A percentile compares a stretch with the other conserved stretches of the same genome.
phyloP scores from a whole-genome alignment of 192 early-diverging fungal genomes.

The Coemansia aciculifera region DNA sequence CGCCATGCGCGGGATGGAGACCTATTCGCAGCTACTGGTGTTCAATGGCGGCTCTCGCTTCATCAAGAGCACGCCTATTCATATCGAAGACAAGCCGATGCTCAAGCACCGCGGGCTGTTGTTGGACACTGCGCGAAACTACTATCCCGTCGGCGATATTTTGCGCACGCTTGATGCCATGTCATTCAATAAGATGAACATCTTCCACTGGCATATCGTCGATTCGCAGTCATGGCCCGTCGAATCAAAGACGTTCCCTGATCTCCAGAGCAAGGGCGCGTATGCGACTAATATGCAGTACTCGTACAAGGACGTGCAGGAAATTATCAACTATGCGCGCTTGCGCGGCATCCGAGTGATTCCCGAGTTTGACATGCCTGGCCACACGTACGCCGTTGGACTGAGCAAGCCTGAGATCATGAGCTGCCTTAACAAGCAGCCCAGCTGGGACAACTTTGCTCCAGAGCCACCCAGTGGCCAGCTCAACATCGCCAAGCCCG shows the following conservation, averaged over 20 bases:
- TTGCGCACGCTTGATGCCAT: conserved; percentile 67
- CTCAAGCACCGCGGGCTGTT: conserved; percentile 70
- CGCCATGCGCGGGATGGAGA: conserved; percentile 71
- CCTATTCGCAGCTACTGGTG: conserved; percentile 67
- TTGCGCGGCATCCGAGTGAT: conserved; percentile 84
- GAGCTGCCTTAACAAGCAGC: conserved; percentile 63
- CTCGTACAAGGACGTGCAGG: conserved; percentile 67
- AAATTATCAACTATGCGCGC: conserved; percentile 71
- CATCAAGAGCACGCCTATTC: conserved; percentile 58
- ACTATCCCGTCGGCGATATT: conserved; percentile 59
- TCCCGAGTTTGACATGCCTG: conserved; percentile 90
- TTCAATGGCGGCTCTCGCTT: conserved; percentile 44
- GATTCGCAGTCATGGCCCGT: conserved; percentile 75
- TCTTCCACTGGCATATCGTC: conserved; percentile 78
- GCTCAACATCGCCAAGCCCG: conserved; percentile 67
- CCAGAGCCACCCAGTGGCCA: conserved; percentile 82
- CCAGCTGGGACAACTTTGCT: conserved; percentile 62
- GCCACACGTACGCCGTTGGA: conserved; percentile 64
- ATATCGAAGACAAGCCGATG: conserved; percentile 63
- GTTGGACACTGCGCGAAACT: conserved; percentile 72
- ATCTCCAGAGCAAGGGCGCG: conserved; percentile 63
- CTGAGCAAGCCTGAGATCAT: conserved; percentile 60
- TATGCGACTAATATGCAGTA: conserved; percentile 69
- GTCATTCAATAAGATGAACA: conserved; percentile 74
- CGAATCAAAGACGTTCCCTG: conserved; percentile 61